A percentile compares a stretch with the other conserved stretches of the same genome.
These are phyloP conservation scores for Pleurotus platypus DNA, from an alignment of 768 basidiomycete species.

Conservation along the genomic window DNA sequence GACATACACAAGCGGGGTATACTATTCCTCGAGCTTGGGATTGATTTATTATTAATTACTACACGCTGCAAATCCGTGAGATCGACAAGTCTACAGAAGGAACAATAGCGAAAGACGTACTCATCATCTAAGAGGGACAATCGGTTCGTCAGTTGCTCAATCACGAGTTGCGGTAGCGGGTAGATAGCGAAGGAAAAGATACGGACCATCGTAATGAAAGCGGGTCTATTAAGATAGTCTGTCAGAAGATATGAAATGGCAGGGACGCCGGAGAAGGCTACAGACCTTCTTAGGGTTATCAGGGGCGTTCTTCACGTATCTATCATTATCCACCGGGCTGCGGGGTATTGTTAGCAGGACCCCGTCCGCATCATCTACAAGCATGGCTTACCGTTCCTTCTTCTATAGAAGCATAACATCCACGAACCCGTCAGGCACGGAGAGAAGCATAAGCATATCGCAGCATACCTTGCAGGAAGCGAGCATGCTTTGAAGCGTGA, in stretches of 20 bases:
- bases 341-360: conserved; percentile 9
- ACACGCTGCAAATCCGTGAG: too few relatives aligned
- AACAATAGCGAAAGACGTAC: conserved; percentile 34
- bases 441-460: too few relatives aligned
- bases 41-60: too few relatives aligned
- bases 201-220: conserved; percentile 78
- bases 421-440: conserved; percentile 40
- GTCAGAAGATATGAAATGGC: neutral
- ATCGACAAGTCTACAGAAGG: too few relatives aligned
- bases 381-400: conserved; percentile 55
- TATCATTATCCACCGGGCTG: conserved; percentile 82
- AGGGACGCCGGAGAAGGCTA: neutral
- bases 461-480: conserved; percentile 79
- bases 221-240: conserved; percentile 47
- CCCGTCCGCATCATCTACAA: neutral
- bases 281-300: conserved; percentile 83
- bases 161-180: neutral
- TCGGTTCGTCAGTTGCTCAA: conserved; percentile 18
- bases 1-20: too few relatives aligned
- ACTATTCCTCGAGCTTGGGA: too few relatives aligned
- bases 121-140: conserved; percentile 46
- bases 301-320: conserved; percentile 75
- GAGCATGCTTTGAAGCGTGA: conserved; percentile 89
- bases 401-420: conserved; percentile 55
- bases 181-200: conserved; percentile 1